Evolutionary conservation across 495 filamentous ascomycete genomes (phyloP).

Genomic region (Penicillium canescens): DNA sequence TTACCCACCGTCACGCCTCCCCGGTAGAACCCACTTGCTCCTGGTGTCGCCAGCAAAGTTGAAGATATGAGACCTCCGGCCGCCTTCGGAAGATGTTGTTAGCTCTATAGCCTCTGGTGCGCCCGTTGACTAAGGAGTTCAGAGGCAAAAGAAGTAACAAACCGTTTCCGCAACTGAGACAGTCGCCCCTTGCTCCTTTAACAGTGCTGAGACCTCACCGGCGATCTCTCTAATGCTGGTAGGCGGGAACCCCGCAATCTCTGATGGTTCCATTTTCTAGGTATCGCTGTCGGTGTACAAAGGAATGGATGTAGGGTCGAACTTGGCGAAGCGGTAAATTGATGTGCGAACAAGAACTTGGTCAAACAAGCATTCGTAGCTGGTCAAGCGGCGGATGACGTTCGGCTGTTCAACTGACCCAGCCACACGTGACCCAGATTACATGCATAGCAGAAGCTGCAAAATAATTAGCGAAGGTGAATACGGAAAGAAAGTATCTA

Average conservation of each 20-base stretch:
- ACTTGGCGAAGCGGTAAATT: too few relatives aligned
- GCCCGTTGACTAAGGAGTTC: not conserved
- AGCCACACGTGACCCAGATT: too few relatives aligned
- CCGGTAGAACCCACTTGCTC: constrained; percentile 57
- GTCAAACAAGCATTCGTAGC: too few relatives aligned
- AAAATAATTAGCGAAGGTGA: too few relatives aligned
- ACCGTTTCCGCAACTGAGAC: constrained; percentile 63
- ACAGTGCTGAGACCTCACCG: constrained; percentile 48
- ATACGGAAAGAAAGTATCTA: too few relatives aligned
- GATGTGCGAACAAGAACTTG: too few relatives aligned
- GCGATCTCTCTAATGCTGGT: constrained; percentile 47
- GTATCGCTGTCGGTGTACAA: too few relatives aligned
- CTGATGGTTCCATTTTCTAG: too few relatives aligned
- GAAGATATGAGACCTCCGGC: constrained; percentile 62
- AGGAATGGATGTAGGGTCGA: too few relatives aligned
- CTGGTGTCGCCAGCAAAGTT: constrained; percentile 53
- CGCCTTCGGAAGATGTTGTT: constrained; percentile 36
- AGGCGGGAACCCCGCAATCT: constrained; percentile 22
- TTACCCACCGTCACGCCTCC: constrained; percentile 52
- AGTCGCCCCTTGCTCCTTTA: constrained; percentile 53
- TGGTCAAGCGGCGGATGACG: too few relatives aligned
- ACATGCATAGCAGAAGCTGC: too few relatives aligned
- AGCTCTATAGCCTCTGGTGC: not conserved
- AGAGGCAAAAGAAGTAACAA: constrained; percentile 12
- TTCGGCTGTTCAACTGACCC: too few relatives aligned